phyloP scores from a whole-genome alignment of 768 basidiomycete genomes.

The Lactifluus volemus region DNA sequence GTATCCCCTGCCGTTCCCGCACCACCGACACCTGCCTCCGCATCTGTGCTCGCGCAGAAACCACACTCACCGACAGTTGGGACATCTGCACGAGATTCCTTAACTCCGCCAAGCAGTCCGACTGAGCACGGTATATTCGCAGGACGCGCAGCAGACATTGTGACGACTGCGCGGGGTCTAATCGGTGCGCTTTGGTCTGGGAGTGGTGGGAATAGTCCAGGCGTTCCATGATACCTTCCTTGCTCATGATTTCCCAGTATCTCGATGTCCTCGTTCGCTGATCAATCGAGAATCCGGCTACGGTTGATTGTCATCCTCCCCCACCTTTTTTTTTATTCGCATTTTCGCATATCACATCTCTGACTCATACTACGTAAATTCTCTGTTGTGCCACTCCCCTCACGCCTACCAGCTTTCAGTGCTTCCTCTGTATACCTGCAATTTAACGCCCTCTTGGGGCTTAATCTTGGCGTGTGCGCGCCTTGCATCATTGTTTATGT shows the following conservation, averaged over 20 bases:
- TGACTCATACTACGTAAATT: constrained; percentile 5
- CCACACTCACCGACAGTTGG: neutral
- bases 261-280: neutral
- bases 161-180: constrained; percentile 70
- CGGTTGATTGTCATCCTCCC: neutral
- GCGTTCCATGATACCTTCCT: neutral
- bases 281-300: neutral
- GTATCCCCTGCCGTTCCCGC: constrained; percentile 1
- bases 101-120: constrained; percentile 23
- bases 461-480: constrained; percentile 9
- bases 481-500: constrained; percentile 14
- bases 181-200: constrained; percentile 52
- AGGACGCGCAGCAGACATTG: constrained; percentile 66
- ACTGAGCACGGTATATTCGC: constrained; percentile 32
- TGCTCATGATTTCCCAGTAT: neutral
- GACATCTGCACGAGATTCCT: constrained; percentile 20
- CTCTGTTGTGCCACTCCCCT: neutral
- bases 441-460: constrained; percentile 3
- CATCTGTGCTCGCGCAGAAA: constrained; percentile 7
- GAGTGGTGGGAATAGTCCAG: constrained; percentile 17
- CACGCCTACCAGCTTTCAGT: neutral
- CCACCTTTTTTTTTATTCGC: neutral
- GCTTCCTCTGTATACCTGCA: constrained; percentile 16
- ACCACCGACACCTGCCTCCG: constrained; percentile 8
- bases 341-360: constrained; percentile 2